Evolutionary conservation across 2,329 filamentous ascomycete species (phyloP), one percentile per base, ranked within the genome.

Genomic region (Ophiobolus disseminans): DNA sequence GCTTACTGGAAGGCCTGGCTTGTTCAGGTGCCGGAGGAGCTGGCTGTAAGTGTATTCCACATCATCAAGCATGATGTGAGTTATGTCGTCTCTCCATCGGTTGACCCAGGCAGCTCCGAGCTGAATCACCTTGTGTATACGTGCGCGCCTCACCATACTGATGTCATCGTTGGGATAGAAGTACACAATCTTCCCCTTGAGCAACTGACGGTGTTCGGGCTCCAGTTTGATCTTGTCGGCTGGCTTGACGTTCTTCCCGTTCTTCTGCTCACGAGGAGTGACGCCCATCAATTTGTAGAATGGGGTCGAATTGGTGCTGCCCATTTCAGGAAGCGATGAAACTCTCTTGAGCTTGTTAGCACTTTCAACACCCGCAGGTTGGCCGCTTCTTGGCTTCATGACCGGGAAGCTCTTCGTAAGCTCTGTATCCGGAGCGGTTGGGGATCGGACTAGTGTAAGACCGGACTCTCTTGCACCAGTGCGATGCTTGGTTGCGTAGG

Each of bases 111-210:
- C 75, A 1, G 88, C 93, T 34, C 93, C 93, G 10, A 71, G 53
- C 41, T 70, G 58, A 26, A 84, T 81, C 0, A 89, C 86, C 68
- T 87, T 91, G 22, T 81, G 81, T 42, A 97, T 96, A 3, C 89
- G 86, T 48, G 86, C 73, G 45, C 83, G 83, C 30, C 92, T 83
- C 6, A 82, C 78, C 9, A 82, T 81, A 23, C 86, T 83, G 37
- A 88, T 81, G 55, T 93, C 87, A 55, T 91, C 84, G 57, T 94
- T 89, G 0, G 91, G 93, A 5, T 96, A 84, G 68, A 94, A 96
- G 73, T 85, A 75, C 17, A 74, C 45, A 11, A 68, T 55, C 25
- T 71, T 69, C 13, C 50, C 64, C 22, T 62, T 65, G 25, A 76
- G 55, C 16, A 75, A 42, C 30, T 73, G 72, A 35, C 61, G 68